phyloP scores from a whole-genome alignment of 257 asterid genomes.

The Phtheirospermum japonicum region DNA sequence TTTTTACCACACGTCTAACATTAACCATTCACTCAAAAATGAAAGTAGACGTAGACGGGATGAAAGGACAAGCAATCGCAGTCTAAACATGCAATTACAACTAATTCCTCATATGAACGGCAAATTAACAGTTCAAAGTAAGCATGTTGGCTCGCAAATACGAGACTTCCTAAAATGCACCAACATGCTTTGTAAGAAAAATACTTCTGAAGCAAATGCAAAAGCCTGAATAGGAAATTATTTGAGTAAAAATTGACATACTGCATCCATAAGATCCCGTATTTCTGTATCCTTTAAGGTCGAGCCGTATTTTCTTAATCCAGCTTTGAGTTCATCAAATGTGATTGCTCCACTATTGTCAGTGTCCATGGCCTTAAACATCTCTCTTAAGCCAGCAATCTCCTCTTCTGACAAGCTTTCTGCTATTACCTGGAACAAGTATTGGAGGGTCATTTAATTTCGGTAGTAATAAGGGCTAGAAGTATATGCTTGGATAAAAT shows the following conservation, averaged over 20 bases:
- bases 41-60: too few relatives aligned
- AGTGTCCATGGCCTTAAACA: constrained; percentile 92
- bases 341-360: constrained; percentile 94
- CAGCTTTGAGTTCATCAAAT: constrained; percentile 91
- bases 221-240: not conserved
- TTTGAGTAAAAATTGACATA: constrained; percentile 34
- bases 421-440: constrained; percentile 74
- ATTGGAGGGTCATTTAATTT: not conserved
- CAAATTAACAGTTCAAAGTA: too few relatives aligned
- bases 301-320: constrained; percentile 87
- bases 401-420: constrained; percentile 96
- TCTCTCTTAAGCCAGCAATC: constrained; percentile 87
- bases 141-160: too few relatives aligned
- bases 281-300: constrained; percentile 83
- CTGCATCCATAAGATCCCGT: constrained; percentile 95
- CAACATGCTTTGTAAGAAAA: not conserved
- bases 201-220: constrained; percentile 1
- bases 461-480: not conserved
- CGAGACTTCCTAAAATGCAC: too few relatives aligned
- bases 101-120: too few relatives aligned
- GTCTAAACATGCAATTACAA: too few relatives aligned
- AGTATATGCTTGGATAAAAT: constrained; percentile 3
- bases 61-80: too few relatives aligned
- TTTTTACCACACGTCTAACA: too few relatives aligned
- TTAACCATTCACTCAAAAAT: too few relatives aligned